Percentiles rank a stretch among this genome's conserved stretches.
Conservation (phyloP, 2,329 filamentous ascomycete species). For the Colletotrichum graminicola region DNA sequence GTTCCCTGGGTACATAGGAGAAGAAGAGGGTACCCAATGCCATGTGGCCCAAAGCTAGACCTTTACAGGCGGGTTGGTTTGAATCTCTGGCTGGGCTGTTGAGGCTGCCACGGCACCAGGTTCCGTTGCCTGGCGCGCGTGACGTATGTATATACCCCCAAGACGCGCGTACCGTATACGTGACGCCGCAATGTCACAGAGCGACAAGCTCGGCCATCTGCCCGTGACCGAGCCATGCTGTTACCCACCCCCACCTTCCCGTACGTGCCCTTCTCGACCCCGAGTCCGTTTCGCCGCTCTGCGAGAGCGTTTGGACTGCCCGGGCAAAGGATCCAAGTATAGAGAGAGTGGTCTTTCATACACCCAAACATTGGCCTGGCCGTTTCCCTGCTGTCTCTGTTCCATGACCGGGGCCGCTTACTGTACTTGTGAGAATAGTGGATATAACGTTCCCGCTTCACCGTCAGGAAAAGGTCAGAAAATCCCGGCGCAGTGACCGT, state of each 20-base stretch:
- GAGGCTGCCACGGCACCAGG: neutral
- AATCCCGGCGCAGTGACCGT: neutral
- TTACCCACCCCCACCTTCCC: constrained; percentile 33
- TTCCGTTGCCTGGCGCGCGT: neutral
- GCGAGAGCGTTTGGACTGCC: neutral
- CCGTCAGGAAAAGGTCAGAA: neutral
- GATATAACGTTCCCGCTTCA: neutral
- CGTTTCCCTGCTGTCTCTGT: neutral
- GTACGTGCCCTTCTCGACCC: constrained; percentile 8
- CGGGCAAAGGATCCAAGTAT: neutral
- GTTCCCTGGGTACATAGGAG: neutral
- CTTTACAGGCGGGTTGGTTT: neutral
- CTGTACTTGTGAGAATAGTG: neutral
- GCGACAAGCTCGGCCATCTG: constrained; percentile 33
- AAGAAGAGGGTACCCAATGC: neutral
- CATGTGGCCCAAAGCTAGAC: neutral
- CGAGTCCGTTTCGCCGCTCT: constrained; percentile 15
- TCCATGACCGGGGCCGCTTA: constrained; percentile 1
- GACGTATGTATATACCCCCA: neutral
- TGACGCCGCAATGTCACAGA: neutral
- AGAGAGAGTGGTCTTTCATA: neutral
- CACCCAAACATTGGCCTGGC: constrained; percentile 5
- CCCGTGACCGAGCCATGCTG: constrained; percentile 31
- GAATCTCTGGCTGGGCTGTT: neutral
- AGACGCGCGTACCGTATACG: constrained; percentile 24